These are phyloP conservation scores for Tolypocladium ovalisporum DNA, from an alignment of 2,329 filamentous ascomycete genomes.

Conservation along the genomic window DNA sequence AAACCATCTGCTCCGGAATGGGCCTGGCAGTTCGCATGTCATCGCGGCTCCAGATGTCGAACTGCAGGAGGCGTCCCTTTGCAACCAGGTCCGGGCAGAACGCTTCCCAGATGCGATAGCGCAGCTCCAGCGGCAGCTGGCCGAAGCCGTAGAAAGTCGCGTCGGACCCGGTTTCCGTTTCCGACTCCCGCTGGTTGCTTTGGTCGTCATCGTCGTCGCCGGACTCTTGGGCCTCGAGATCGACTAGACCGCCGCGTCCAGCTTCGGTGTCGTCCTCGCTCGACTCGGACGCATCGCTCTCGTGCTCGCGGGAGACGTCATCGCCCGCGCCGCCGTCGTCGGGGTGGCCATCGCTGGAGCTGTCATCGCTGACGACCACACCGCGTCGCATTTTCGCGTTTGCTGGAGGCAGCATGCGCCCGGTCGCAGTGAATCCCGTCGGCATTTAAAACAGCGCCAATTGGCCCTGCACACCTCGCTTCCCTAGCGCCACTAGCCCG, in stretches of 20 bases:
- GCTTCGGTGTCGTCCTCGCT: not conserved
- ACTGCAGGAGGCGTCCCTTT: slow-evolving; percentile 11
- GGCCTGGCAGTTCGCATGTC: not conserved
- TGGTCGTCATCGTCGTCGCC: not conserved
- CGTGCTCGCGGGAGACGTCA: not conserved
- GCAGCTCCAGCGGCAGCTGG: slow-evolving; percentile 21
- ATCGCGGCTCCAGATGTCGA: not conserved
- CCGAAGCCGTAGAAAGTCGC: slow-evolving; percentile 12
- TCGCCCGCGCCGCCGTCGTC: slow-evolving; percentile 1
- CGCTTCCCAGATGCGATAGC: slow-evolving; percentile 19
- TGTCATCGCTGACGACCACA: not conserved
- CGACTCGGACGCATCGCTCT: not conserved
- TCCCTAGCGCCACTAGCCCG: not conserved
- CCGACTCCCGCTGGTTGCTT: not conserved
- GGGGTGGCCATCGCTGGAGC: not conserved
- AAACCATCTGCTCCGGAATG: not conserved
- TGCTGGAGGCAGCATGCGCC: not conserved
- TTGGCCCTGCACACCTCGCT: not conserved
- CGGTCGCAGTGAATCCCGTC: not conserved
- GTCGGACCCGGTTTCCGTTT: not conserved
- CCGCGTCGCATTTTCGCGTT: not conserved
- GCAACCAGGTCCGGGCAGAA: slow-evolving; percentile 18
- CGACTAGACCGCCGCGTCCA: slow-evolving; percentile 1
- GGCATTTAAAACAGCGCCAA: not conserved
- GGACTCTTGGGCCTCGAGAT: slow-evolving; percentile 7